A percentile compares a stretch with the other conserved stretches of the same genome.
These are phyloP conservation scores for Xylaria sp. DNA, from an alignment of 2,329 filamentous ascomycete species.

Conservation along the genomic window DNA sequence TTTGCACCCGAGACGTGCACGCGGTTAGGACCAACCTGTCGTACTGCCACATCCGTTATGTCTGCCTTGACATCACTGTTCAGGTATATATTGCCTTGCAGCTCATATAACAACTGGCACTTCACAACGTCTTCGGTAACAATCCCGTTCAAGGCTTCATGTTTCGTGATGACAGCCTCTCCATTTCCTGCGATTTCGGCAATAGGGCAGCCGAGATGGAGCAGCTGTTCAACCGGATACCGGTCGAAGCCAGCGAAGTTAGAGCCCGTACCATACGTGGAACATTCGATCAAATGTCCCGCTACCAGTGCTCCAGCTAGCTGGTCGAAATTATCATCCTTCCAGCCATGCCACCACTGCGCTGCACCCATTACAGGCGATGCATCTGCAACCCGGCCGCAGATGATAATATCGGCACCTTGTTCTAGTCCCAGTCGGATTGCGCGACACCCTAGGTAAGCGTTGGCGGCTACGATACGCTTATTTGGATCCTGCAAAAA, in stretches of 20 bases:
- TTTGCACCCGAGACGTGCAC: slow-evolving; percentile 54
- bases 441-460: slow-evolving; percentile 61
- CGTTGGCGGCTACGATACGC: slow-evolving; percentile 56
- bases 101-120: slow-evolving; percentile 60
- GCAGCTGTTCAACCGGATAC: slow-evolving; percentile 46
- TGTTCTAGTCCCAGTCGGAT: slow-evolving; percentile 55
- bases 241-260: slow-evolving; percentile 65
- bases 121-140: slow-evolving; percentile 53
- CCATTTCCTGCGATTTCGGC: slow-evolving; percentile 51
- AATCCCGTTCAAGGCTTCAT: slow-evolving; percentile 49
- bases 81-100: slow-evolving; percentile 59
- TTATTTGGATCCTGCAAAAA: slow-evolving; percentile 47
- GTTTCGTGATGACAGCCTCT: slow-evolving; percentile 50
- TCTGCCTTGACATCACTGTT: slow-evolving; percentile 60
- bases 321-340: slow-evolving; percentile 56
- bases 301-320: slow-evolving; percentile 62
- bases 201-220: slow-evolving; percentile 52
- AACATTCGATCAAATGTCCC: slow-evolving; percentile 65
- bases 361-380: slow-evolving; percentile 65
- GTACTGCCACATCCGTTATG: slow-evolving; percentile 50
- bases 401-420: slow-evolving; percentile 60
- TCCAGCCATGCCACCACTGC: slow-evolving; percentile 66
- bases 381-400: slow-evolving; percentile 60
- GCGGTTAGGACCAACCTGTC: slow-evolving; percentile 50
- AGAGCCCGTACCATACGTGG: slow-evolving; percentile 62